Base-by-base conservation (phyloP, 2,329 filamentous ascomycete species). In the Sporothrix luriei region DNA sequence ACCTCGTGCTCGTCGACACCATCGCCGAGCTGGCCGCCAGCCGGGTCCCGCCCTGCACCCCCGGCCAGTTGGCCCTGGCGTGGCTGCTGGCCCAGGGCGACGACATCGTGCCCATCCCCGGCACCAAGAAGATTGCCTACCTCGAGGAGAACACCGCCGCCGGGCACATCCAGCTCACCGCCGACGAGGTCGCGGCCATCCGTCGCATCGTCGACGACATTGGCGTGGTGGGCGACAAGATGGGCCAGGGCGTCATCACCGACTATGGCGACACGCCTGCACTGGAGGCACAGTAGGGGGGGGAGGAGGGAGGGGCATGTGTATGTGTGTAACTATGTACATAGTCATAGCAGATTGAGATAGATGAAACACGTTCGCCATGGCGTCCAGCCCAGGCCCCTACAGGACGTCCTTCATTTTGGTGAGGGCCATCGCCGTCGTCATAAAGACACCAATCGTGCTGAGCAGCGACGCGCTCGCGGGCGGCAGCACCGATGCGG, bases 1-100 rank as follows among this genome's bases (percentile, higher is more conserved):
- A 90, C 72, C 71, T 88, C 13, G 78, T 80, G 72, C 76, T 89
- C 2, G 83, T 88, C 3, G 82, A 85, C 43, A 76, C 77, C 21
- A 80, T 90, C 69, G 76, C 78, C 3, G 78, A 75, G 5, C 74
- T 89, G 6, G 87, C 86, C 0, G 78, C 81, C 54, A 80, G 78
- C 71, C 89, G 90, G 48, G 19, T 16, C 2, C 38, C 66, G 9
- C 51, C 67, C 16, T 82, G 80, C 59, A 88, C 88, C 0, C 73
- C 86, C 0, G 82, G 81, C 1, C 84, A 91, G 75, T 75, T 91
- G 43, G 84, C 86, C 1, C 79, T 91, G 38, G 88, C 88, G 0
- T 91, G 88, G 88, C 73, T 91, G 69, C 74, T 88, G 72, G 83
- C 83, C 4, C 87, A 90, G 74, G 86, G 85, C 0, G 80, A 84